phyloP scores from a whole-genome alignment of 1,284 basidiomycete species.

The Rhodotorula sp. region DNA sequence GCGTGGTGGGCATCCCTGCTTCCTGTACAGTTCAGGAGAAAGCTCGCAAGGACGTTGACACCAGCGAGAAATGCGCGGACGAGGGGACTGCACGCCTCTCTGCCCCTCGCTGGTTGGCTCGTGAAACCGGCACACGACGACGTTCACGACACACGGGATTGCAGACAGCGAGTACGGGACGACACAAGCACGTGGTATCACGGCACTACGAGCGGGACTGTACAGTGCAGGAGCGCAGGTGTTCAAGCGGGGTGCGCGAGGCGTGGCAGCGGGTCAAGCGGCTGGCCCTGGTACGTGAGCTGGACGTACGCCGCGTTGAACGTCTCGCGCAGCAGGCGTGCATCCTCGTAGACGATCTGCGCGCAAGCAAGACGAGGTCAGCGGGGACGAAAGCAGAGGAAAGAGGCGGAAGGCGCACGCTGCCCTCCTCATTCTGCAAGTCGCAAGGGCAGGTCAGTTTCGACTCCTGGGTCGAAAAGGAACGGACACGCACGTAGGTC shows the following conservation, averaged over 20 bases:
- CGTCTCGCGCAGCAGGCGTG: constrained; percentile 68
- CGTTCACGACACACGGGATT: too few relatives aligned
- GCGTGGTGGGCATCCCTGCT: too few relatives aligned
- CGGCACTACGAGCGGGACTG: neutral
- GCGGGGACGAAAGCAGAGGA: neutral
- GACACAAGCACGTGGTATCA: neutral
- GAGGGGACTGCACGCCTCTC: too few relatives aligned
- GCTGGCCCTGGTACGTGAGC: constrained; percentile 56
- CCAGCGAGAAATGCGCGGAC: too few relatives aligned
- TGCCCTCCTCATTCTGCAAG: constrained; percentile 36
- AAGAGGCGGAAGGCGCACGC: constrained; percentile 2
- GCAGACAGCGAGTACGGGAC: neutral
- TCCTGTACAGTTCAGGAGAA: too few relatives aligned
- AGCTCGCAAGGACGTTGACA: too few relatives aligned
- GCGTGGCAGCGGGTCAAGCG: neutral
- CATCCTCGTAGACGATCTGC: constrained; percentile 82
- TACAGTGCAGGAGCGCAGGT: neutral
- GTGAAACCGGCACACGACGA: too few relatives aligned
- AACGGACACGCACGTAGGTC: constrained; percentile 59
- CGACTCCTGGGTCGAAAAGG: neutral
- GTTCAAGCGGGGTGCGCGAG: neutral
- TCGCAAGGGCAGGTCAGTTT: too few relatives aligned
- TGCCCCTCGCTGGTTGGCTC: too few relatives aligned
- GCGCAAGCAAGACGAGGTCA: constrained; percentile 63
- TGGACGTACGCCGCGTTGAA: constrained; percentile 23